phyloP scores from a whole-genome alignment of 2,329 filamentous ascomycete genomes.

The Xylogone sp. region DNA sequence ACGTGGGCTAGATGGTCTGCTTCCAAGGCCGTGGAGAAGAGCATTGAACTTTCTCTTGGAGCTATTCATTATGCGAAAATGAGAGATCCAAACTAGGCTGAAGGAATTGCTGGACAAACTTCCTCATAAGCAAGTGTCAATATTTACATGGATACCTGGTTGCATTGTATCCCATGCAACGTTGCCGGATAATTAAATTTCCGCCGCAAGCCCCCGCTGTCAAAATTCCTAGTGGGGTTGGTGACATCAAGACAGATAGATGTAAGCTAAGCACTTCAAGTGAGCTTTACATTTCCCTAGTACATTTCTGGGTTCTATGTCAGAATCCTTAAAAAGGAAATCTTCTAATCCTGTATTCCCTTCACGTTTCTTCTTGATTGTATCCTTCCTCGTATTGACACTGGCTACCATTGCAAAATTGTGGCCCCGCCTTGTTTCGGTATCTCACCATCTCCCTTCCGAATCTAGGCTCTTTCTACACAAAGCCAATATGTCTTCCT shows the following conservation, averaged over 20 bases:
- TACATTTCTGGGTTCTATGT: no score
- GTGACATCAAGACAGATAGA: not conserved
- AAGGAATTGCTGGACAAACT: not conserved
- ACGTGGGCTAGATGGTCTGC: constrained; percentile 38
- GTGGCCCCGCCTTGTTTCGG: constrained; percentile 22
- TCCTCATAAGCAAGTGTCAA: not conserved
- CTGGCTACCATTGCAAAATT: constrained; percentile 26
- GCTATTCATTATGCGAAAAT: constrained; percentile 57
- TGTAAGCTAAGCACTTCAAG: no score
- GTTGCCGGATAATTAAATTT: not conserved
- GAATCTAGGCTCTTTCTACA: constrained; percentile 11
- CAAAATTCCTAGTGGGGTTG: not conserved
- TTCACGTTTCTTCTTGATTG: constrained; percentile 15
- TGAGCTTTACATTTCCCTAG: no score
- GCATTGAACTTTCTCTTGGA: constrained; percentile 84
- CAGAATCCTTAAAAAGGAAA: not conserved
- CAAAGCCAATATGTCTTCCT: constrained; percentile 39
- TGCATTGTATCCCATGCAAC: no score
- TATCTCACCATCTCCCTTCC: constrained; percentile 23
- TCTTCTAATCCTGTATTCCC: not conserved
- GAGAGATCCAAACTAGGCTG: not conserved
- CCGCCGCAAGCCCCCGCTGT: not conserved
- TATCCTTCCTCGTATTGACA: constrained; percentile 21
- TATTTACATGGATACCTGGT: not conserved
- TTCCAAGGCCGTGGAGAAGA: constrained; percentile 64